These are phyloP conservation scores for Fusarium siculi DNA, from an alignment of 2,329 filamentous ascomycete species.

Conservation along the genomic window DNA sequence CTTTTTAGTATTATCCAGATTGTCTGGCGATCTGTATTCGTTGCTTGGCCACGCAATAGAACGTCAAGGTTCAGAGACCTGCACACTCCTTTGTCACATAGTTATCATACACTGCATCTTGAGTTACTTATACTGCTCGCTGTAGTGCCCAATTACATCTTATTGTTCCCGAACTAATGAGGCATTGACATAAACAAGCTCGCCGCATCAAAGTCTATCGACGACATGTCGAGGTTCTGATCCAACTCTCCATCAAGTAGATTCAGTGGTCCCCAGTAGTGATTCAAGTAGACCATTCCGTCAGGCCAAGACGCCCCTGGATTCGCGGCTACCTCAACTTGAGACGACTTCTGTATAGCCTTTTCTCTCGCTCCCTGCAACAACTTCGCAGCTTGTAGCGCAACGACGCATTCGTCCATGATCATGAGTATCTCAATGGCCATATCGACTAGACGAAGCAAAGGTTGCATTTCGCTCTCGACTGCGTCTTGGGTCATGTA, in stretches of 20 bases:
- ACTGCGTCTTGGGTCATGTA: neutral
- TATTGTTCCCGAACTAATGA: slow-evolving; percentile 72
- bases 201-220: neutral
- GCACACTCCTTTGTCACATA: too few species aligned
- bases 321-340: neutral
- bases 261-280: neutral
- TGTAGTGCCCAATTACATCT: fast-evolving
- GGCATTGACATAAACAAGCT: slow-evolving; percentile 86
- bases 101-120: neutral
- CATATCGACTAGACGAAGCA: neutral
- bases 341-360: neutral
- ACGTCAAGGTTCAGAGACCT: fast-evolving
- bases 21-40: neutral
- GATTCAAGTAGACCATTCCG: neutral
- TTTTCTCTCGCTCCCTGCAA: neutral
- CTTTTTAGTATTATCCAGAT: neutral
- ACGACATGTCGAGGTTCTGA: neutral
- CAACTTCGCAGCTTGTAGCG: neutral
- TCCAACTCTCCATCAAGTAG: neutral
- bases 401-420: neutral
- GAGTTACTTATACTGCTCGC: fast-evolving
- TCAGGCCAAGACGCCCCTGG: neutral
- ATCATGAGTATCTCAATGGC: neutral
- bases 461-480: neutral
- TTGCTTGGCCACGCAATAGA: fast-evolving